Percentiles rank a stretch among this genome's conserved stretches.
Conservation (phyloP, 1,139 yeast genomes). For the Geotrichum cucujoidarum region DNA sequence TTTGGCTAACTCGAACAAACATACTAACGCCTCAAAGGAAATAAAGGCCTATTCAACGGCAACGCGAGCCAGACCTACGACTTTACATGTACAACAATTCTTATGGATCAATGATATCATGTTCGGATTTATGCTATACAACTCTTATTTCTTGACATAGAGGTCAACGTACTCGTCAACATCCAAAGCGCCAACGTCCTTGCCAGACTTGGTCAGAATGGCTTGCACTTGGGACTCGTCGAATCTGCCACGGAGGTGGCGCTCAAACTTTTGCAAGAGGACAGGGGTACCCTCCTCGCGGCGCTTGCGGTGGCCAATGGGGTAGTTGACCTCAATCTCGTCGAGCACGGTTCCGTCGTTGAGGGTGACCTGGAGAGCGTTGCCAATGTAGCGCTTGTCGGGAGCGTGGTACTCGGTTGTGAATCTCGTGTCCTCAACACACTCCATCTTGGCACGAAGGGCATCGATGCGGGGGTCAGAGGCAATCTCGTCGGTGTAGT, state of each 20-base stretch:
- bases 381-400: slow-evolving; percentile 52
- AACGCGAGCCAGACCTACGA: no score
- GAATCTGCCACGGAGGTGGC: slow-evolving; percentile 47
- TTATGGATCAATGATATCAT: no score
- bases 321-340: slow-evolving; percentile 52
- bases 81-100: no score
- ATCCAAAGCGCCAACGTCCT: slow-evolving; percentile 41
- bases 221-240: slow-evolving; percentile 38
- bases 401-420: slow-evolving; percentile 53
- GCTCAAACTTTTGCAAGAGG: slow-evolving; percentile 46
- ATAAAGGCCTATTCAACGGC: no score
- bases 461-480: slow-evolving; percentile 49
- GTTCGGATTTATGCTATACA: no score
- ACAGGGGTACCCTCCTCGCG: slow-evolving; percentile 57
- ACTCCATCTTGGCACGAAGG: slow-evolving; percentile 50
- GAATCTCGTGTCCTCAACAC: slow-evolving; percentile 48
- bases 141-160: slow-evolving; percentile 35
- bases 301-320: slow-evolving; percentile 54
- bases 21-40: no score
- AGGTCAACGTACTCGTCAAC: slow-evolving; percentile 49
- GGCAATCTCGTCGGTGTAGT: slow-evolving; percentile 50
- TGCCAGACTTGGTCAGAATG: slow-evolving; percentile 39
- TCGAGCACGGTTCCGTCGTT: slow-evolving; percentile 51
- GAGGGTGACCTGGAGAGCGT: slow-evolving; percentile 47
- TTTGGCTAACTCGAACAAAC: no score